Evolutionary conservation across 1,139 yeast species (phyloP).

Genomic region (Taphrina pruni): DNA sequence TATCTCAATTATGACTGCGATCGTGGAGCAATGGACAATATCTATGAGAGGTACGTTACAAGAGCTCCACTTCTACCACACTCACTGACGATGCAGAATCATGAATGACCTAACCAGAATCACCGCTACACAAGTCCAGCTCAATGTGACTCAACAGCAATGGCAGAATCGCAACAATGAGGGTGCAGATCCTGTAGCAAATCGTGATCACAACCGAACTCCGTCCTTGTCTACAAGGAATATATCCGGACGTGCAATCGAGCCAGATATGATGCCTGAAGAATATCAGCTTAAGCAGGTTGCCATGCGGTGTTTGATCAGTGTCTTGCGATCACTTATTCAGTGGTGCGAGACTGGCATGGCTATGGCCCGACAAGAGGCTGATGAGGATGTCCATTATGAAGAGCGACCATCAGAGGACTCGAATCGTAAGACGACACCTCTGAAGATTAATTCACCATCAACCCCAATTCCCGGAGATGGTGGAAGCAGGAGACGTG

Average conservation of each 20-base stretch:
- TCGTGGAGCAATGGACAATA: constrained; percentile 71
- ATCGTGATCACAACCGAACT: constrained; percentile 44
- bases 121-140: constrained; percentile 71
- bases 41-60: constrained; percentile 63
- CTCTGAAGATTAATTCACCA: not conserved
- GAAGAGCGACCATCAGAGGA: constrained; percentile 44
- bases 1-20: constrained; percentile 96
- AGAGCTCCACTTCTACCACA: too few relatives aligned
- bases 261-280: constrained; percentile 57
- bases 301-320: constrained; percentile 79
- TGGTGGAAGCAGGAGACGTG: constrained; percentile 7
- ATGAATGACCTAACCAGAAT: constrained; percentile 41
- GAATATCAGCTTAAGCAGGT: constrained; percentile 86
- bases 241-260: constrained; percentile 40
- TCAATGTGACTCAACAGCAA: constrained; percentile 65
- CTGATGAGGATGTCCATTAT: constrained; percentile 39
- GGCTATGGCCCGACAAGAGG: constrained; percentile 49
- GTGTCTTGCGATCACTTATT: constrained; percentile 77
- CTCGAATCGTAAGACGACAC: constrained; percentile 12
- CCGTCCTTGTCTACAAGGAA: constrained; percentile 46
- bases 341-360: constrained; percentile 88
- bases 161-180: constrained; percentile 51
- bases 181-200: not conserved
- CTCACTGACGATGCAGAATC: constrained; percentile 26
- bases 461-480: constrained; percentile 18